phyloP scores from a whole-genome alignment of 208 protist genomes.

The Ichthyophonus hoferi region DNA sequence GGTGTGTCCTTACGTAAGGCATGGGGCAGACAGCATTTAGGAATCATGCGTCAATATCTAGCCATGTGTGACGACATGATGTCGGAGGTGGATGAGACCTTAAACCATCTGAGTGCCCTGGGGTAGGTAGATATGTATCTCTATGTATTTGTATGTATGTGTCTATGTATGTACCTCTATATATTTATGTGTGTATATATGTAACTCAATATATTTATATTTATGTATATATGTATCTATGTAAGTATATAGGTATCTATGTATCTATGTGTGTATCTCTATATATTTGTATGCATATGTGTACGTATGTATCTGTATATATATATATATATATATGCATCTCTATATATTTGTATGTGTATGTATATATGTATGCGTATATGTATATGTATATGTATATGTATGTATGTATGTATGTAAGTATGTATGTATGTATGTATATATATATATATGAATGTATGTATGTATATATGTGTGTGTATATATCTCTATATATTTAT shows the following conservation, averaged over 20 bases:
- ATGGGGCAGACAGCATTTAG: constrained; percentile 6
- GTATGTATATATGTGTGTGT: not conserved
- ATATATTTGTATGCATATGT: too few species aligned
- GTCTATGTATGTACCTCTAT: not conserved
- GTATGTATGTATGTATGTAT: not conserved
- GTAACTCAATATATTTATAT: not conserved
- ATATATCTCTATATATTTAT: too few species aligned
- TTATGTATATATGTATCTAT: not conserved
- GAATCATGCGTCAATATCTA: not conserved
- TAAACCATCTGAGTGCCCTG: not conserved
- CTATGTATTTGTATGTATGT: too few species aligned
- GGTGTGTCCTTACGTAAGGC: not conserved
- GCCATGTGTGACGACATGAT: constrained; percentile 16
- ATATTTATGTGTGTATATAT: not conserved
- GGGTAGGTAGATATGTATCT: constrained; percentile 1
- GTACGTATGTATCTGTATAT: too few species aligned
- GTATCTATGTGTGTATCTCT: too few species aligned
- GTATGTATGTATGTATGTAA: not conserved
- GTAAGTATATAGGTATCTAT: not conserved
- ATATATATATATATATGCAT: not conserved
- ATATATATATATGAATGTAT: too few species aligned
- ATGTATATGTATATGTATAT: not conserved
- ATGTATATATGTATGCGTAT: not conserved
- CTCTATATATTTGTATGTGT: not conserved
- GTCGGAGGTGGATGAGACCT: not conserved